Percentiles rank a stretch among this genome's conserved stretches.
phyloP scores from a whole-genome alignment of 1,284 basidiomycete genomes.

The Cryptococcus maquisensis region DNA sequence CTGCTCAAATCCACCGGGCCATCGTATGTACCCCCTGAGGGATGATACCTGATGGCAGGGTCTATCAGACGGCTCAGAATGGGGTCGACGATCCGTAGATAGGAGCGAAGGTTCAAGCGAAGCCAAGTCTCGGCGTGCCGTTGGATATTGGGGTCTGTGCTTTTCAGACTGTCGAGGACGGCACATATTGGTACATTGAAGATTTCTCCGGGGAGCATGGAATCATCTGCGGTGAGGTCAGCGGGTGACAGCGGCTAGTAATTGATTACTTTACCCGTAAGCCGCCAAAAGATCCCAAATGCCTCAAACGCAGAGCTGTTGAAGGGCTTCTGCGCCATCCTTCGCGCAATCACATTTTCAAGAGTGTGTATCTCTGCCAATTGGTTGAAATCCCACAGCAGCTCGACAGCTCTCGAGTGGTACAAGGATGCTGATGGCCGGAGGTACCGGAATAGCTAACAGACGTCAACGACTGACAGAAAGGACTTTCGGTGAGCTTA shows the following conservation, averaged over 20 bases:
- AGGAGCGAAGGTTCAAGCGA: slow-evolving; percentile 85
- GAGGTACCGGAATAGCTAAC: slow-evolving; percentile 70
- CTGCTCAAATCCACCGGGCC: slow-evolving; percentile 64
- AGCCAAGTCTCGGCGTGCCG: slow-evolving; percentile 91
- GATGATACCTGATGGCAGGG: slow-evolving; percentile 43
- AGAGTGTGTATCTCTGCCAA: slow-evolving; percentile 51
- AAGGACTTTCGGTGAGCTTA: slow-evolving; percentile 4
- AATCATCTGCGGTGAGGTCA: slow-evolving; percentile 62
- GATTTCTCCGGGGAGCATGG: slow-evolving; percentile 68
- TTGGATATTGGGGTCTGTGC: slow-evolving; percentile 65
- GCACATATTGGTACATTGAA: slow-evolving; percentile 82
- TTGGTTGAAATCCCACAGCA: slow-evolving; percentile 67
- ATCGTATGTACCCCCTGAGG: slow-evolving; percentile 1
- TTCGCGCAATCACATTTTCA: slow-evolving; percentile 59
- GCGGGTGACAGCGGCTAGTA: neutral
- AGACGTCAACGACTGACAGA: slow-evolving; percentile 9
- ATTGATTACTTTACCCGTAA: slow-evolving; percentile 60
- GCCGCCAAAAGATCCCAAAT: slow-evolving; percentile 88
- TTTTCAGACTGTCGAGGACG: slow-evolving; percentile 75
- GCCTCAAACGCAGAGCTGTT: slow-evolving; percentile 64
- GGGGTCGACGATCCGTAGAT: slow-evolving; percentile 81
- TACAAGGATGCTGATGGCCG: slow-evolving; percentile 63
- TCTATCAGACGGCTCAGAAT: slow-evolving; percentile 74
- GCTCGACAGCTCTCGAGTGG: slow-evolving; percentile 73
- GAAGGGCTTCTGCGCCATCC: slow-evolving; percentile 15